A percentile compares a stretch with the other conserved stretches of the same genome.
Conservation (phyloP, 1,284 basidiomycete genomes). For the Cerioporus squamosus region DNA sequence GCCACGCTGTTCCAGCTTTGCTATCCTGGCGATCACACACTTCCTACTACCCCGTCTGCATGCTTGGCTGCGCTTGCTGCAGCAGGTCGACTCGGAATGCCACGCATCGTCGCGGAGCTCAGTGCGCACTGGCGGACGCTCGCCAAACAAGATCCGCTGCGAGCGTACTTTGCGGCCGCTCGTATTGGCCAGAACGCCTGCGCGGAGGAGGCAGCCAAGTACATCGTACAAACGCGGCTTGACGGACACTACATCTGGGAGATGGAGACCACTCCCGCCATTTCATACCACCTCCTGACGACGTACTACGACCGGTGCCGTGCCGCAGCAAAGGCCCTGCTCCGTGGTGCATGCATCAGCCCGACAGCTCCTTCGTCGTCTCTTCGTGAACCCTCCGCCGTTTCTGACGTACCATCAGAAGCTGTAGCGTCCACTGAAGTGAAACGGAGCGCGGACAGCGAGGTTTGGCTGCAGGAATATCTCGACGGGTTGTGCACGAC, state of each 20-base stretch:
- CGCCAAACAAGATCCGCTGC: not conserved
- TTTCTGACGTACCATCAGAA: no score
- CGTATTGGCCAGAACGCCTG: not conserved
- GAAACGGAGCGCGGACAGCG: no score
- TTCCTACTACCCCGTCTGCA: not conserved
- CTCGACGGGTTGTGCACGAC: not conserved
- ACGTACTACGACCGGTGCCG: not conserved
- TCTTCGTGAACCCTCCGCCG: no score
- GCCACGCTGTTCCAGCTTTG: conserved; percentile 46
- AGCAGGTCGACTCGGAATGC: conserved; percentile 14
- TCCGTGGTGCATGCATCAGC: not conserved
- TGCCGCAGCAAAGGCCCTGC: not conserved
- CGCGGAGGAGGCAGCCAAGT: conserved; percentile 9
- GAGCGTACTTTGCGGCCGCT: conserved; percentile 2
- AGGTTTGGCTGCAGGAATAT: not conserved
- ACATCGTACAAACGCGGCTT: not conserved
- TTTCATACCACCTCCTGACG: conserved; percentile 2
- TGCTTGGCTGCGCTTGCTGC: conserved; percentile 12
- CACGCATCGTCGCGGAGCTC: not conserved
- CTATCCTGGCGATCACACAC: conserved; percentile 13
- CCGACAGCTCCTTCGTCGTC: no score
- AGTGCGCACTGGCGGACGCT: not conserved
- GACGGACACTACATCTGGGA: conserved; percentile 1
- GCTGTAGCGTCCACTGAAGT: no score
- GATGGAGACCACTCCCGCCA: conserved; percentile 5